Evolutionary conservation across 441 rosid species (phyloP).

Genomic region (Gossypium laxum): DNA sequence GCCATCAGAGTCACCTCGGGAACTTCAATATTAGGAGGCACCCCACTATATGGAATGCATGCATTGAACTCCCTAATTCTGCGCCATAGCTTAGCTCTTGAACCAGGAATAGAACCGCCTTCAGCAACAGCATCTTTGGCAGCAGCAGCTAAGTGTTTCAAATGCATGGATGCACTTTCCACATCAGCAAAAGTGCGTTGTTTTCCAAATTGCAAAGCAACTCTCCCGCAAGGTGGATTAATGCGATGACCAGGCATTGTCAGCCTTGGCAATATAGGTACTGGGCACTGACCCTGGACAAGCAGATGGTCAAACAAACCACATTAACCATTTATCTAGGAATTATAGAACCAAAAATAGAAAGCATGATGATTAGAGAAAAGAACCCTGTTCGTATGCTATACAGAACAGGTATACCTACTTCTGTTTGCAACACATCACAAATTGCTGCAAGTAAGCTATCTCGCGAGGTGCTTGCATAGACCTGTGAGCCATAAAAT

Average conservation of each 20-base stretch:
- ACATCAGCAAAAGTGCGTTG: constrained; percentile 49
- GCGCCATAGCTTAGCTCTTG: constrained; percentile 96
- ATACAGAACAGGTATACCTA: constrained; percentile 44
- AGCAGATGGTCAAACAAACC: constrained; percentile 16
- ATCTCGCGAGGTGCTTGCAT: constrained; percentile 94
- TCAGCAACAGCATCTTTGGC: constrained; percentile 99
- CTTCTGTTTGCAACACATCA: constrained; percentile 92
- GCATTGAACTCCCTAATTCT: constrained; percentile 99
- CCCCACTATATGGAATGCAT: constrained; percentile 77
- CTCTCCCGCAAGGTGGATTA: constrained; percentile 97
- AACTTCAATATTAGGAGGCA: constrained; percentile 72
- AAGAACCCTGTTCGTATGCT: constrained; percentile 18
- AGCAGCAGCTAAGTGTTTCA: constrained; percentile 90
- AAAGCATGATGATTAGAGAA: neutral
- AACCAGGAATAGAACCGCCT: constrained; percentile 94
- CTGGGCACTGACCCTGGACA: constrained; percentile 73
- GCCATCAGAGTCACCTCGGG: constrained; percentile 99
- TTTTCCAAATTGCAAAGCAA: constrained; percentile 44
- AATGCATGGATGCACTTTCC: constrained; percentile 72
- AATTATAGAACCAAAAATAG: neutral
- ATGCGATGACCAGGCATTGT: constrained; percentile 99
- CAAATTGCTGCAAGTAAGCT: constrained; percentile 92
- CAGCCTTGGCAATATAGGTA: constrained; percentile 86
- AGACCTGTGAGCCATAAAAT: constrained; percentile 48
- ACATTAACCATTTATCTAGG: constrained; percentile 8